Conservation (phyloP, 441 rosid species). For the Erodium trifolium region DNA sequence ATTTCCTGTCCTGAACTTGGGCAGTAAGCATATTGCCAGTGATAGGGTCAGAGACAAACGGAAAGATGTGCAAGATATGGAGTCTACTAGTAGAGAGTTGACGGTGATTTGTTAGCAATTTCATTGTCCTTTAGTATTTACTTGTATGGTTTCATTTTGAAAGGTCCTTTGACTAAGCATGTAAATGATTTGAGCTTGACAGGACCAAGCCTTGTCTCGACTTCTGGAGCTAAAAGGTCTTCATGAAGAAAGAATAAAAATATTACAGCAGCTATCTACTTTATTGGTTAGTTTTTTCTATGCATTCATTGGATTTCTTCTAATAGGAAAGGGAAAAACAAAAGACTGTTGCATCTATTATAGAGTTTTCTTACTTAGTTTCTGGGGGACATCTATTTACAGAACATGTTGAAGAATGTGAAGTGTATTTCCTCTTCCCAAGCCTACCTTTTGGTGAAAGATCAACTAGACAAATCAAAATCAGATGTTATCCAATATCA, state of each 20-base stretch:
- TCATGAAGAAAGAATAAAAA: constrained; percentile 62
- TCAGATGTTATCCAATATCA: constrained; percentile 57
- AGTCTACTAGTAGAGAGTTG: constrained; percentile 55
- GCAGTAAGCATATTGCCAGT: constrained; percentile 50
- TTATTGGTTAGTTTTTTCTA: constrained; percentile 51
- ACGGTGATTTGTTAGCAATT: constrained; percentile 36
- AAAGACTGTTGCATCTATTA: not conserved
- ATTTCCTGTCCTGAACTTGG: constrained; percentile 63
- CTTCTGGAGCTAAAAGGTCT: constrained; percentile 61
- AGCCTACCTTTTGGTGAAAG: constrained; percentile 48
- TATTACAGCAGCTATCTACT: constrained; percentile 42
- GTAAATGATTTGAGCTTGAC: constrained; percentile 25
- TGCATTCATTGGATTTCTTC: constrained; percentile 10
- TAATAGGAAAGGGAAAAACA: constrained; percentile 3
- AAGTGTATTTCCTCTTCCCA: constrained; percentile 67
- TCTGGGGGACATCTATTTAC: constrained; percentile 28
- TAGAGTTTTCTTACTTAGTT: constrained; percentile 5
- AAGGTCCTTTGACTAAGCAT: constrained; percentile 14
- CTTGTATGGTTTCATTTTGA: constrained; percentile 7
- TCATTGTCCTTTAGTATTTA: constrained; percentile 17
- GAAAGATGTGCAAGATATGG: constrained; percentile 71
- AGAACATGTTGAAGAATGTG: constrained; percentile 70
- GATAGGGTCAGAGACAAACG: constrained; percentile 67
- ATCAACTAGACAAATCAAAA: constrained; percentile 72
- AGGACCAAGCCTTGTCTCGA: constrained; percentile 67